These are phyloP conservation scores for Verticillium isaacii DNA, from an alignment of 2,329 filamentous ascomycete species.

Conservation along the genomic window DNA sequence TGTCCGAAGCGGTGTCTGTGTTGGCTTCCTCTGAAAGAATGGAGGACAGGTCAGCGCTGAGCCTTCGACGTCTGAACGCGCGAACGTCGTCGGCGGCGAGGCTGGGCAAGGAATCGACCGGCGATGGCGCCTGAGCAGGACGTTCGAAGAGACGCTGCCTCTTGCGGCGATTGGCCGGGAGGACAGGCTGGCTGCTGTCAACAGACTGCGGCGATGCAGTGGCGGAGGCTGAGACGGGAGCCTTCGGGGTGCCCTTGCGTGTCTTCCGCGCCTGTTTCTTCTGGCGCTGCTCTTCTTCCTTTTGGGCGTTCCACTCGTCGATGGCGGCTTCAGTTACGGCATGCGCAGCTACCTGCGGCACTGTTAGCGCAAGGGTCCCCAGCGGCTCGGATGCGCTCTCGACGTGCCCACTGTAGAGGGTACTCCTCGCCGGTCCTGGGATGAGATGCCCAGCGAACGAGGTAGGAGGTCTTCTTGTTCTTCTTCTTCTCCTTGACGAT, in stretches of 20 bases:
- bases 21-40: constrained; percentile 6
- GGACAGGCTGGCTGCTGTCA: constrained; percentile 9
- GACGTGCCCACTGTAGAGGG: constrained; percentile 26
- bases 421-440: constrained; percentile 24
- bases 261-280: not conserved
- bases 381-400: not conserved
- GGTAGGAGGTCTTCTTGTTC: constrained; percentile 23
- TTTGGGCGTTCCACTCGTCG: constrained; percentile 26
- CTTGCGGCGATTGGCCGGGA: constrained; percentile 5
- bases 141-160: not conserved
- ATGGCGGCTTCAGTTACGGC: constrained; percentile 25
- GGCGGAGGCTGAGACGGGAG: not conserved
- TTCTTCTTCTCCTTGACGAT: constrained; percentile 28
- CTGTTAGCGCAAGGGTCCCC: not conserved
- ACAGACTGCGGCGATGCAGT: not conserved
- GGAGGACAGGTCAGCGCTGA: constrained; percentile 5
- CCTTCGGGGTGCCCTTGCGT: not conserved
- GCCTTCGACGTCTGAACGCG: not conserved
- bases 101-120: not conserved
- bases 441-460: constrained; percentile 33
- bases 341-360: constrained; percentile 4
- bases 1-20: constrained; percentile 10
- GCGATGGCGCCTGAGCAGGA: not conserved
- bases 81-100: constrained; percentile 2
- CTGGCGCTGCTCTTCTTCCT: constrained; percentile 6